Evolutionary conservation across 495 filamentous ascomycete species (phyloP).

Genomic region (Neurospora sp.): DNA sequence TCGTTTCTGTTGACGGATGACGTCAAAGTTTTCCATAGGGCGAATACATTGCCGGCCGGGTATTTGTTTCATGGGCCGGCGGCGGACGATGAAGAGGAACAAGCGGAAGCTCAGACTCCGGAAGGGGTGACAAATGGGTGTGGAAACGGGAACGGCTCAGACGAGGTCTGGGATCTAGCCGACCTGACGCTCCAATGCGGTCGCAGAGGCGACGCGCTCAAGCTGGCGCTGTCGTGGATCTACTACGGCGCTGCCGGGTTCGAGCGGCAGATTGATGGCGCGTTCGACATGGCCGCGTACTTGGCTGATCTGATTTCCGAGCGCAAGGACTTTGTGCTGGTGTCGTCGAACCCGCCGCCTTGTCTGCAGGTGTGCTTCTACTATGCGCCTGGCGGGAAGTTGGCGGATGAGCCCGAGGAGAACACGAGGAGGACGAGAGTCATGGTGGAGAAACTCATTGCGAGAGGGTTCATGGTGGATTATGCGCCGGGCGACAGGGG

Average conservation of each 20-base stretch:
- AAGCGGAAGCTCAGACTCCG: neutral
- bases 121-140: neutral
- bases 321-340: constrained; percentile 53
- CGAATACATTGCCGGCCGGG: constrained; percentile 77
- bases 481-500: constrained; percentile 75
- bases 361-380: constrained; percentile 96
- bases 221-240: constrained; percentile 77
- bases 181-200: constrained; percentile 91
- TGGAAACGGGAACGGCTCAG: neutral
- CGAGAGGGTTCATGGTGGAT: constrained; percentile 85
- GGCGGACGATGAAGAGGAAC: constrained; percentile 22
- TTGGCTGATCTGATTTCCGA: constrained; percentile 48
- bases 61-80: constrained; percentile 70
- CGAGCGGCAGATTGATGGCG: constrained; percentile 53
- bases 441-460: constrained; percentile 55
- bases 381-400: constrained; percentile 50
- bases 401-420: constrained; percentile 42
- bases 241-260: constrained; percentile 65
- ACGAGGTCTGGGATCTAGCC: constrained; percentile 72
- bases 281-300: constrained; percentile 56
- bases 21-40: constrained; percentile 60
- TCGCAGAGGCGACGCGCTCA: constrained; percentile 72
- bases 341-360: constrained; percentile 68
- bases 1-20: constrained; percentile 78
- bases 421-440: constrained; percentile 62